Percentiles rank a stretch among this genome's conserved stretches.
phyloP scores from a whole-genome alignment of 2,329 filamentous ascomycete genomes.

The Blastomyces gilchristii region DNA sequence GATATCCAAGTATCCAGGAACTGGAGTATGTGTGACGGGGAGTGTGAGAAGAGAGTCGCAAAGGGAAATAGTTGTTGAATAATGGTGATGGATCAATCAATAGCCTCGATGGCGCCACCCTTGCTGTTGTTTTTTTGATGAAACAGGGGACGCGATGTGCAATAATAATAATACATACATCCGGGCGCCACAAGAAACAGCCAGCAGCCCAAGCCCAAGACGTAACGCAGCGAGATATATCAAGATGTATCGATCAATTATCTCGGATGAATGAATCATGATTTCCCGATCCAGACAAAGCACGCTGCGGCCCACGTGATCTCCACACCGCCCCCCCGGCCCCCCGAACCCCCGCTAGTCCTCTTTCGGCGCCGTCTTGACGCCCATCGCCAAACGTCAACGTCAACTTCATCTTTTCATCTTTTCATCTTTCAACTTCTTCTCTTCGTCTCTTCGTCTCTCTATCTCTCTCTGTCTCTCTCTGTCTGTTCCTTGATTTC shows the following conservation, averaged over 20 bases:
- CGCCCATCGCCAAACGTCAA: too few relatives aligned
- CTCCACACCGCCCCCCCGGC: too few relatives aligned
- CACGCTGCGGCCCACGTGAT: not conserved
- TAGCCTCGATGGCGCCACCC: not conserved
- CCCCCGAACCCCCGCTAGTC: not conserved
- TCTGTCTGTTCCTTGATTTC: conserved; percentile 1
- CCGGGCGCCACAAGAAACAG: not conserved
- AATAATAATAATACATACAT: not conserved
- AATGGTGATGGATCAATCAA: not conserved
- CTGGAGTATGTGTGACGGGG: too few relatives aligned
- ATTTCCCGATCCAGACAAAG: not conserved
- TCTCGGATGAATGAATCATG: not conserved
- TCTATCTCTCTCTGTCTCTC: not conserved
- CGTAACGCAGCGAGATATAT: too few relatives aligned
- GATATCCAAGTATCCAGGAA: too few relatives aligned
- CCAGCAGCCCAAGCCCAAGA: too few relatives aligned
- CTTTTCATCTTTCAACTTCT: too few relatives aligned
- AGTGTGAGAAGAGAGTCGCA: not conserved
- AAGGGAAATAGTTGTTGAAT: not conserved
- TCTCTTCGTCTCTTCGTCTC: not conserved
- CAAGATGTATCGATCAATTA: too few relatives aligned
- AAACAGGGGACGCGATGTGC: not conserved
- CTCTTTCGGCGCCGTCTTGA: not conserved
- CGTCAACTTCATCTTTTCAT: not conserved
- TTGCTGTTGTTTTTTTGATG: not conserved